Conservation (phyloP, 257 asterid species). For the Salvia miltiorrhiza region DNA sequence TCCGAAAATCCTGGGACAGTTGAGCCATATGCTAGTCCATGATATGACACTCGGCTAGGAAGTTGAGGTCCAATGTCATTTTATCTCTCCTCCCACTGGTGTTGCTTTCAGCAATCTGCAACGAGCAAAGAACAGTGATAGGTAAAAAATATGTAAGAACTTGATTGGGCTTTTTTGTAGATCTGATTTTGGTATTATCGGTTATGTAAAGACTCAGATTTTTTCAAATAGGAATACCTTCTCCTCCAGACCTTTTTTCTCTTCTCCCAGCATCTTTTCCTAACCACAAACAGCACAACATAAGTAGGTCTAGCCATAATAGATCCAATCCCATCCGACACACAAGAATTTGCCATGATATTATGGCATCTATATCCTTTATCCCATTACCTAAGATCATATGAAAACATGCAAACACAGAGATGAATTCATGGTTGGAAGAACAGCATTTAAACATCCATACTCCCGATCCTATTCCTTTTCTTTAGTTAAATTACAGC, state of each 20-base stretch:
- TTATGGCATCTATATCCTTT: neutral
- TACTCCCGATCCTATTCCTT: neutral
- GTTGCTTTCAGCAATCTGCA: conserved; percentile 23
- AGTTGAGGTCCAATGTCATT: conserved; percentile 25
- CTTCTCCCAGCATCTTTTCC: conserved; percentile 47
- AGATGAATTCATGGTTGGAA: neutral
- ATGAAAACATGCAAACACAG: neutral
- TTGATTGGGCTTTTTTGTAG: neutral
- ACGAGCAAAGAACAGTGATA: neutral
- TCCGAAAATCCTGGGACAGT: neutral
- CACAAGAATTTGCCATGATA: neutral
- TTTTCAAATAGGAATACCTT: conserved; percentile 24
- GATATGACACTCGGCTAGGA: conserved; percentile 12
- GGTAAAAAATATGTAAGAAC: neutral
- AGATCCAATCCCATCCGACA: neutral
- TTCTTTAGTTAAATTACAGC: neutral
- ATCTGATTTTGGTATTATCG: neutral
- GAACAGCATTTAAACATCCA: neutral
- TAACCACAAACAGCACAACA: conserved; percentile 24
- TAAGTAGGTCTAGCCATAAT: conserved; percentile 12
- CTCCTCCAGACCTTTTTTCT: conserved; percentile 41
- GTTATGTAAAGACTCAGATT: neutral
- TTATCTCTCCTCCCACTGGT: conserved; percentile 1
- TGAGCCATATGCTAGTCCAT: neutral
- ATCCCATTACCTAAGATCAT: neutral